Evolutionary conservation across 2,329 filamentous ascomycete species (phyloP).

Genomic region (Xylaria sp.): DNA sequence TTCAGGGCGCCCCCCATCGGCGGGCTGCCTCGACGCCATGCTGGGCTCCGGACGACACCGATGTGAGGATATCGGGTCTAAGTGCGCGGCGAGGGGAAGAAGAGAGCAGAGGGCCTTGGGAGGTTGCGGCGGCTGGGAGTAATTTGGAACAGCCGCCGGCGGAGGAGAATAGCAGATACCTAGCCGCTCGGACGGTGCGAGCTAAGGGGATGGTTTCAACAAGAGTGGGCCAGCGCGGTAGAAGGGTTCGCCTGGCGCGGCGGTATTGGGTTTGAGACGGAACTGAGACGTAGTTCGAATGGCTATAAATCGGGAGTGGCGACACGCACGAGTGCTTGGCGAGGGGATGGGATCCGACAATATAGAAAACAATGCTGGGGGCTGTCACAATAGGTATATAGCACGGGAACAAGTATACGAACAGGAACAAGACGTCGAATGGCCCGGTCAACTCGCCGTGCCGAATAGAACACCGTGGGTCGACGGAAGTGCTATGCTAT

Average conservation of each 20-base stretch:
- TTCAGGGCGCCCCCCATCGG: slow-evolving; percentile 56
- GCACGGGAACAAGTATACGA: neutral
- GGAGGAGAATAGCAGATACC: slow-evolving; percentile 1
- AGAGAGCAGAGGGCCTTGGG: neutral
- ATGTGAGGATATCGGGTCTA: slow-evolving; percentile 12
- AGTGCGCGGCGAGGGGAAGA: slow-evolving; percentile 5
- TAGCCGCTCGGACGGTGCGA: neutral
- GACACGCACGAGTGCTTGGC: neutral
- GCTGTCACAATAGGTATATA: neutral
- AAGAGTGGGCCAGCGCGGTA: slow-evolving; percentile 21
- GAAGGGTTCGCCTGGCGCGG: neutral
- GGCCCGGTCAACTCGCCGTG: neutral
- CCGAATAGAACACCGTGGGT: neutral
- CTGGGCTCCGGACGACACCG: slow-evolving; percentile 28
- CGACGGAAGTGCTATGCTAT: neutral
- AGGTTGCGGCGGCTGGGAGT: slow-evolving; percentile 2
- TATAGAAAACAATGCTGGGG: slow-evolving; percentile 2
- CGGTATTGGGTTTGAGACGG: slow-evolving; percentile 2
- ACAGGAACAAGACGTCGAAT: neutral
- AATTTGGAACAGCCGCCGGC: slow-evolving; percentile 4
- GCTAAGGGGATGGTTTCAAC: slow-evolving; percentile 12
- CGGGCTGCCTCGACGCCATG: slow-evolving; percentile 53
- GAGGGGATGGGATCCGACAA: neutral
- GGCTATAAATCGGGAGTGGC: neutral
- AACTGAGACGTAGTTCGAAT: neutral